Conservation (phyloP, 164 flowering plant genomes). For the Vitis riparia region DNA sequence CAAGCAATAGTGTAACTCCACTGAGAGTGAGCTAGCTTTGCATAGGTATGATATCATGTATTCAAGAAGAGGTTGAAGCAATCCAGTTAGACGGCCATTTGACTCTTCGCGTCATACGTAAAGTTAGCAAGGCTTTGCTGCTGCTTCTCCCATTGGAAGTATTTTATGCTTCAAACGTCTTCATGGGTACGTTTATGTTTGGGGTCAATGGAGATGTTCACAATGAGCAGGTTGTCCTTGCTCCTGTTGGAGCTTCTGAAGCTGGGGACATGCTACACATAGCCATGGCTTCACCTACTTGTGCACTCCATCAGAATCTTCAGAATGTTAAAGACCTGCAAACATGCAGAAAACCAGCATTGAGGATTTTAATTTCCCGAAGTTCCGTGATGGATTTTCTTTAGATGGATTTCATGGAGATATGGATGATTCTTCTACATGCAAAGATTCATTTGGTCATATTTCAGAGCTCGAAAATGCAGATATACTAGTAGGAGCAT, state of each 20-base stretch:
- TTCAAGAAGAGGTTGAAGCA: no score
- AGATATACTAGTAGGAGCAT: constrained; percentile 69
- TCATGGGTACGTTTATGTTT: constrained; percentile 79
- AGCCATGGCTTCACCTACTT: constrained; percentile 84
- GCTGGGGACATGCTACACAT: constrained; percentile 96
- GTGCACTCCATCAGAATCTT: constrained; percentile 91
- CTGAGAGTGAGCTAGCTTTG: no score
- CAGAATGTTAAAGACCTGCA: constrained; percentile 94
- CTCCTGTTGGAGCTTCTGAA: constrained; percentile 94
- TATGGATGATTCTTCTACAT: constrained; percentile 84
- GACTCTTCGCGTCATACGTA: no score
- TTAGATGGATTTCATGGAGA: constrained; percentile 60
- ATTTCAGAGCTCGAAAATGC: constrained; percentile 88
- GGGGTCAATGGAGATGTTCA: constrained; percentile 83
- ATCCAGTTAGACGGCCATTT: no score
- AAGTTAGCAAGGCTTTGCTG: constrained; percentile 50
- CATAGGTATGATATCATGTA: no score
- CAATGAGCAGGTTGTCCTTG: constrained; percentile 49
- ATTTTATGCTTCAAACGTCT: constrained; percentile 99
- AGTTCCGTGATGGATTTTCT: constrained; percentile 24
- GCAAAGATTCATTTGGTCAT: constrained; percentile 11
- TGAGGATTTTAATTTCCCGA: constrained; percentile 67
- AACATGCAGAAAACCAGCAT: constrained; percentile 60
- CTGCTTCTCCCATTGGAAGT: constrained; percentile 99
- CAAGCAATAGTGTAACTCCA: no score